Base-by-base conservation (phyloP, 345 rosid species). In the Psidium guajava region DNA sequence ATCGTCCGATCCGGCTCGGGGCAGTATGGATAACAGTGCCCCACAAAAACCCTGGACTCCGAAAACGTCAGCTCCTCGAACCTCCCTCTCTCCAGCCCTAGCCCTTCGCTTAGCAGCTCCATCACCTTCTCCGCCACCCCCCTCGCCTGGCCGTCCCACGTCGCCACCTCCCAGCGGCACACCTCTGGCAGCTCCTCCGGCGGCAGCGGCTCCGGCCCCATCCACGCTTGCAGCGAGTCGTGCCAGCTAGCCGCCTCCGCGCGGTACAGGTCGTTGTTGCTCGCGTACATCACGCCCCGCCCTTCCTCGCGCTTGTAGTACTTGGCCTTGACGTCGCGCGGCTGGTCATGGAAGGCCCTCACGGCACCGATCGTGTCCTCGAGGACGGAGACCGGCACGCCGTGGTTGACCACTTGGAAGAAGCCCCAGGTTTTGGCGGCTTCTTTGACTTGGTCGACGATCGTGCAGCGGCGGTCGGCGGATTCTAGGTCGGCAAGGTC, bases 351-450 rank as follows among this genome's bases (percentile, higher is more conserved):
- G 64, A 91, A 91, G 8, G 83, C 64, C 85, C 82, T 83, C 83
- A 88, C 69, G 6, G 91, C 85, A 40, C 54, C n/a, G 3, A 89
- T 81, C 9, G 88, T 89, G 9, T 75, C 84, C 8, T 88, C 87
- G 40, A 88, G 83, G 16, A 75, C 82, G 11, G 85, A 0, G 5
- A 24, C 53, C 1, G 87, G 85, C 75, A 89, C 81, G 7, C 88
- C 92, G 24, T 90, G 91, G 84, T 89, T 90, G 87, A 87, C 81
- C 58, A 90, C 88, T 54, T 88, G 92, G 49, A 88, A 90, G 85
- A 90, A 90, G 22, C 89, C 89, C 90, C 88, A 87, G 21, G 84
- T 82, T 15, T 9, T 36, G 1, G 88, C 91, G 1, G 91, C 91
- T 51, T 85, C 85, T 40, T 82, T 83, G 28, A 90, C 74, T 49